Percentiles rank a stretch among this genome's conserved stretches.
These are phyloP conservation scores for Talinum fruticosum DNA, from an alignment of 148 eudicot genomes.

Conservation along the genomic window DNA sequence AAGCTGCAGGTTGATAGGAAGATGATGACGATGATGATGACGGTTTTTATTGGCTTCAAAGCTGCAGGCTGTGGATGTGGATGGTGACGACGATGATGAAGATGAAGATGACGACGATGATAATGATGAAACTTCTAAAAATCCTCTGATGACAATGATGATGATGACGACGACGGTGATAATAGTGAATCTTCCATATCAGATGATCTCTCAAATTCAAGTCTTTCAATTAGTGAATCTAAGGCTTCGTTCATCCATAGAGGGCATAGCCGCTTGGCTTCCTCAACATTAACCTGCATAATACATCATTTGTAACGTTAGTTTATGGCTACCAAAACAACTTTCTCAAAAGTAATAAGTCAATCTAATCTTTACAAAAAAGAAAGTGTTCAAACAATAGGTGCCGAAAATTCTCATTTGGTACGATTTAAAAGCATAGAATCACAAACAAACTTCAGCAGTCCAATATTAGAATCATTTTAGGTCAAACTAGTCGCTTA, in stretches of 20 bases:
- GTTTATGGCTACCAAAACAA: not conserved
- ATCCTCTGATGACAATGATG: not conserved
- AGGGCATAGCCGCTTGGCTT: constrained; percentile 38
- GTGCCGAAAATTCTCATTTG: too few relatives aligned
- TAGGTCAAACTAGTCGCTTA: too few relatives aligned
- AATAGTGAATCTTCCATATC: not conserved
- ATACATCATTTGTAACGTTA: not conserved
- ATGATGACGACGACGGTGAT: not conserved
- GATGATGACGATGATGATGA: not conserved
- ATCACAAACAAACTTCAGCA: too few relatives aligned
- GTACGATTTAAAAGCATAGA: too few relatives aligned
- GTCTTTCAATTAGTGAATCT: constrained; percentile 14
- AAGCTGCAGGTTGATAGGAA: too few relatives aligned
- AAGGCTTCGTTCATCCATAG: constrained; percentile 58
- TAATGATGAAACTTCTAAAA: too few relatives aligned
- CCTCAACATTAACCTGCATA: constrained; percentile 34
- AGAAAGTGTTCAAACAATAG: too few relatives aligned
- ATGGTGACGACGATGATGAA: not conserved
- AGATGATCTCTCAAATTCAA: not conserved
- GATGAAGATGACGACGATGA: not conserved
- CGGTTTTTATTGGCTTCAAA: too few relatives aligned
- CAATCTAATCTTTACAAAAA: too few relatives aligned
- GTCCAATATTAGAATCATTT: too few relatives aligned
- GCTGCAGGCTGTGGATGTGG: not conserved
- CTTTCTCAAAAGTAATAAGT: not conserved